A percentile compares a stretch with the other conserved stretches of the same genome.
phyloP scores from a whole-genome alignment of 768 basidiomycete species.

The Hortiboletus campestris region DNA sequence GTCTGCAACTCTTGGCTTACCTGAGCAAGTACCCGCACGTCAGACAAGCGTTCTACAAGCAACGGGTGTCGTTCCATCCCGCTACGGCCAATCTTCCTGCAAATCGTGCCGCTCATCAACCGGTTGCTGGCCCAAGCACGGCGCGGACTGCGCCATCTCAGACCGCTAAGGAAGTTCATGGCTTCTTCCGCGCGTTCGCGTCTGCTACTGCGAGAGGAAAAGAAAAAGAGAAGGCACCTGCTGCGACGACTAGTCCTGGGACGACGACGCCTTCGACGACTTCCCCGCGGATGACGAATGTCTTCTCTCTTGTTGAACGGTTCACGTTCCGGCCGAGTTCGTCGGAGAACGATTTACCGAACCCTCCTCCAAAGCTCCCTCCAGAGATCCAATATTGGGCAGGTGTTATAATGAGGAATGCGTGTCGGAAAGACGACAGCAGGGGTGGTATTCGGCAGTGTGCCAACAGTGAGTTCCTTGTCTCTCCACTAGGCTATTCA shows the following conservation, averaged over 20 bases:
- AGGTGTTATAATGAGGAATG: constrained; percentile 99
- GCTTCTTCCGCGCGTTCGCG: constrained; percentile 48
- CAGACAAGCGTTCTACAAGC: constrained; percentile 91
- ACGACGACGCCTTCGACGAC: neutral
- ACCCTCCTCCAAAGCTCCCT: constrained; percentile 70
- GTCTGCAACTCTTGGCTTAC: constrained; percentile 92
- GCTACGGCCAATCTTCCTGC: constrained; percentile 50
- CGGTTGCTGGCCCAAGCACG: constrained; percentile 27
- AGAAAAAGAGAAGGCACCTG: constrained; percentile 42
- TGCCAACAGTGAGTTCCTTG: constrained; percentile 75
- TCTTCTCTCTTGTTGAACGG: constrained; percentile 93
- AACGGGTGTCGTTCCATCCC: constrained; percentile 77
- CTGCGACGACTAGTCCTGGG: constrained; percentile 19
- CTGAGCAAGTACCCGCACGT: constrained; percentile 98
- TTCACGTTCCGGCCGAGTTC: constrained; percentile 94
- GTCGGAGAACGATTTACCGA: constrained; percentile 68
- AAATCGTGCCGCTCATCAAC: constrained; percentile 26
- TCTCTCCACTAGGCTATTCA: neutral
- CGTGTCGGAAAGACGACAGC: constrained; percentile 94
- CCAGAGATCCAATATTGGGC: constrained; percentile 98
- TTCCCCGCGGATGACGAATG: constrained; percentile 67
- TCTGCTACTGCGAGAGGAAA: constrained; percentile 45
- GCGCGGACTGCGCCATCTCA: constrained; percentile 14
- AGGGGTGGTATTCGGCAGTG: constrained; percentile 94
- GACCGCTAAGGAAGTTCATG: constrained; percentile 34